Conservation (phyloP, 208 protist species). For the Leishmania braziliensis region DNA sequence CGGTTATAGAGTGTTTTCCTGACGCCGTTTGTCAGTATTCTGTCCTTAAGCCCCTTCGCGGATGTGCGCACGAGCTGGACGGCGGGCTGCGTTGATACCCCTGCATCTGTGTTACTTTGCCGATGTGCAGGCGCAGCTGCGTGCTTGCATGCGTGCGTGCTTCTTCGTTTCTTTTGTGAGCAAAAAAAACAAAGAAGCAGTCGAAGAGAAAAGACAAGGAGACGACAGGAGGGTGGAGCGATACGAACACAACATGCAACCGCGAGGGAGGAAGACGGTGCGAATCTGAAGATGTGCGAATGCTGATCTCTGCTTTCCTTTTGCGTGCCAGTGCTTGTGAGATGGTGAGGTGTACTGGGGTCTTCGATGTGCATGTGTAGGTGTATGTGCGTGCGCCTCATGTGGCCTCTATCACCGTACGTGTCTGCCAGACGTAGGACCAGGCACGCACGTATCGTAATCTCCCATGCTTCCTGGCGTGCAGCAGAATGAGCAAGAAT, state of each 20-base stretch:
- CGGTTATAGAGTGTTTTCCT: not conserved
- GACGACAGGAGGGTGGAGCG: not conserved
- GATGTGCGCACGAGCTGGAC: not conserved
- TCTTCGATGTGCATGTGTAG: not conserved
- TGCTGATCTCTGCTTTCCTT: not conserved
- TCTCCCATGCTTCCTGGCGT: not conserved
- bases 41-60: not conserved
- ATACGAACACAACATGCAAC: not conserved
- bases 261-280: not conserved
- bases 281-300: not conserved
- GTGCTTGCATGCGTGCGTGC: not conserved
- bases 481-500: not conserved
- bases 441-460: not conserved
- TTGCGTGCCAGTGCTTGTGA: not conserved
- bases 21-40: not conserved
- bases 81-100: not conserved
- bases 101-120: not conserved
- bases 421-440: not conserved
- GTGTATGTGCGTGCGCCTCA: not conserved
- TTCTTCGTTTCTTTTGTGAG: not conserved
- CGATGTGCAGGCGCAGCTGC: not conserved
- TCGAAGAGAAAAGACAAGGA: not conserved
- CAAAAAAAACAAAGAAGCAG: not conserved
- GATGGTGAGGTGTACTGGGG: not conserved
- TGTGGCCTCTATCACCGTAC: not conserved